A percentile compares a stretch with the other conserved stretches of the same genome.
These are phyloP conservation scores for Trichosporon coremiiforme DNA, from an alignment of 1,284 basidiomycete species.

Conservation along the genomic window DNA sequence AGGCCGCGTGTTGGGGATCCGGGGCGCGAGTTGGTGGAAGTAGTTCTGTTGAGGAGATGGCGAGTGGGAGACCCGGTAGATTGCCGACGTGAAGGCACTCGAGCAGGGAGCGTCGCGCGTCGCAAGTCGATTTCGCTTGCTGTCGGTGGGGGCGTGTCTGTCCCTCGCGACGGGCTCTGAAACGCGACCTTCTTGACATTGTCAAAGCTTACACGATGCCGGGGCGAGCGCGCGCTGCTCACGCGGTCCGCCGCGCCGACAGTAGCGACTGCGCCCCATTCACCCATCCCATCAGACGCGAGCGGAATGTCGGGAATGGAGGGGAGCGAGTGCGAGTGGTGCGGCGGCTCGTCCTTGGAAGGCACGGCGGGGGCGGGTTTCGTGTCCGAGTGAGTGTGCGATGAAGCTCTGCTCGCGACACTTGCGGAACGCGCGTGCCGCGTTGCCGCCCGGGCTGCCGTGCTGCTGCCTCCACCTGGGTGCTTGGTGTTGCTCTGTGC, in stretches of 20 bases:
- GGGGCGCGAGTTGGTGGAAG: conserved; percentile 4
- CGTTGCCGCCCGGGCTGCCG: conserved; percentile 6
- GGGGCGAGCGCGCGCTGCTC: conserved; percentile 12
- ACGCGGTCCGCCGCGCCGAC: neutral
- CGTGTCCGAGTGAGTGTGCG: conserved; percentile 3
- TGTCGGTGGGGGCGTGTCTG: conserved; percentile 13
- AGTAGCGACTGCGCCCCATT: conserved; percentile 6
- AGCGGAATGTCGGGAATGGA: conserved; percentile 12
- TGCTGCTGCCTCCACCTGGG: conserved; percentile 5
- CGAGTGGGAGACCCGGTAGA: conserved; percentile 5
- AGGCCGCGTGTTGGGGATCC: conserved; percentile 1
- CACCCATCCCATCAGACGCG: conserved; percentile 16
- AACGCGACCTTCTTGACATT: conserved; percentile 33
- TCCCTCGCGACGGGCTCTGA: conserved; percentile 23
- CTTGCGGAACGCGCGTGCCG: conserved; percentile 14
- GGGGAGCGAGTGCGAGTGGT: conserved; percentile 8
- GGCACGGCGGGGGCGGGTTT: neutral
- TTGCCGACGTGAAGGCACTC: conserved; percentile 16
- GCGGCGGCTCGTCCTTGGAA: conserved; percentile 17
- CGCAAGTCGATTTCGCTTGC: conserved; percentile 28
- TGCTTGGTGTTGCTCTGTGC: neutral
- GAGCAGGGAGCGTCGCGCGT: conserved; percentile 16
- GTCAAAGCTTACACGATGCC: conserved; percentile 26
- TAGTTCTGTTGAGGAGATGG: conserved; percentile 14
- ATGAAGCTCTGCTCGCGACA: neutral